Evolutionary conservation across 2,329 filamentous ascomycete species (phyloP), one percentile per base, ranked within the genome.

Genomic region (Ceratocystis harringtonii): DNA sequence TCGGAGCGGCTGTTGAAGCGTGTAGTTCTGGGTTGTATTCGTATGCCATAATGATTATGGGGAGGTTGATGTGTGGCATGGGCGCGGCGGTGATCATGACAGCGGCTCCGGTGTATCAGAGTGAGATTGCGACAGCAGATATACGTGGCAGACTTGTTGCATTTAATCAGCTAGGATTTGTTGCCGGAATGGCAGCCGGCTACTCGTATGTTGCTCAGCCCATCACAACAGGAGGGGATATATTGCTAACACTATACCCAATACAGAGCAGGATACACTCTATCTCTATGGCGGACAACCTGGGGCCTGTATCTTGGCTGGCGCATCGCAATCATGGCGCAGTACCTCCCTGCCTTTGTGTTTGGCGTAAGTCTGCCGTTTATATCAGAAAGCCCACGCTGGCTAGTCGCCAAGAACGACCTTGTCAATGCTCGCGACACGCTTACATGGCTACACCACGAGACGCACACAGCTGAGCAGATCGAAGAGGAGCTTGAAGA

Each of bases 151-250:
- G 76, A 67, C 81, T 81, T 66, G 81, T 84, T 1, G 80, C 83
- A 8, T 76, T 84, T 72, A 84, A 84, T 69, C 82, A 84, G 63
- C 76, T 83, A 57, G 82, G 82, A 2, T 79, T 84, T 66, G 78
- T 84, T 28, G 76, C 76, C 1, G 82, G 82, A 2, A 71, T 84
- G 5, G 80, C 81, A 0, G 70, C 71, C 4, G 81, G 81, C 0
- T 81, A 84, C 66, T 84, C 81, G 81, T 83, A 71, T 44, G 74
- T 67, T 25, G 32, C 1, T 32, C 30, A 57, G 3, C 48, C 41
- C 5, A 58, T 17, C 8, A 36, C 55, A 28, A 19, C 3, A 1
- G 10, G 25, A 43, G 19, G 22, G 15, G 4, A 25, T 25, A 15
- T 6, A 4, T 32, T 50, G 12, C 65, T 61, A 63, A 43, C 43